Base-by-base conservation (phyloP, 1,284 basidiomycete species). In the Trametes sp. region DNA sequence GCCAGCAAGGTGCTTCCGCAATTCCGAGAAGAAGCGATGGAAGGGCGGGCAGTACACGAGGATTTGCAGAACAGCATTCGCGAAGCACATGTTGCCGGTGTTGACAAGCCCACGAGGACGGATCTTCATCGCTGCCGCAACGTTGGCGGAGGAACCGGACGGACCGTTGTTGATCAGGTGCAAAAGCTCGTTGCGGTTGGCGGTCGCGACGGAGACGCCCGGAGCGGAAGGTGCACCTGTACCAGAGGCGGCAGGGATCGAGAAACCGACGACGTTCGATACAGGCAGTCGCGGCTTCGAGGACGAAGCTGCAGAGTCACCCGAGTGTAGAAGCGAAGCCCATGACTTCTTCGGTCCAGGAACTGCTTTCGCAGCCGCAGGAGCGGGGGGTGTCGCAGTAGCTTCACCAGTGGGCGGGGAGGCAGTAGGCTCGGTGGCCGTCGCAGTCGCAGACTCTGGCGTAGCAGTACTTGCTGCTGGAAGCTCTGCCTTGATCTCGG, bases 61-160 rank as follows among this genome's bases (percentile, higher is more conserved):
- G 1, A 94, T 88, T 79, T 98, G 97, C 26, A 98, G 79, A 33
- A 98, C 92, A 0, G 95, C 90, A 73, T 98, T 98, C 55, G 96
- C 96, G 75, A 98, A 99, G 78, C 97, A 99, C 87, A 98, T 92
- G 78, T 99, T 99, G 10, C 97, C 97, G 6, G 89, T 92, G 78
- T 98, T 99, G 72, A 98, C 86, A 46, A 99, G 80, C 5, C 97
- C 97, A 31, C 96, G 85, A 0, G 95, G 91, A 33, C 83, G 77
- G 24, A 86, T 84, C 63, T 82, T 77, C 11, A 82, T 79, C 16
- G 71, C 66, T 11, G 61, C 52, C 3, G 72, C 67, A 11, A 42
- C 36, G 14, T 54, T 58, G 9, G 50, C 58, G 35, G 63, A 26
- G 1, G 73, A 64, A 4, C 67, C 69, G 2, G 76, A 69, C 23